Evolutionary conservation across 176 grass and related monocot species (phyloP).

Genomic region (Paspalum notatum): DNA sequence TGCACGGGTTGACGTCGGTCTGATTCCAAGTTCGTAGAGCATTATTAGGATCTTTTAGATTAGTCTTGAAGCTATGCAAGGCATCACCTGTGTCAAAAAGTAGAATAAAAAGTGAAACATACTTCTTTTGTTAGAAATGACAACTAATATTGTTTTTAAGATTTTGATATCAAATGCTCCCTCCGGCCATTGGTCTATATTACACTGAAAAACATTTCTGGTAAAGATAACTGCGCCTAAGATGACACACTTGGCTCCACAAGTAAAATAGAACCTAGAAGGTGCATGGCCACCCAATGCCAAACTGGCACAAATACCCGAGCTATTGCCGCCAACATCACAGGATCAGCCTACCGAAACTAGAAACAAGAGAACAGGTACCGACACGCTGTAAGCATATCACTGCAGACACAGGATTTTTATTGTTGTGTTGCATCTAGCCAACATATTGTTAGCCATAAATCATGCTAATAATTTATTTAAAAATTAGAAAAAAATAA

Average conservation of each 20-base stretch:
- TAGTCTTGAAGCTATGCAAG: slow-evolving; percentile 78
- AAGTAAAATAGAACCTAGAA: not conserved
- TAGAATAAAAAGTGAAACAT: slow-evolving; percentile 34
- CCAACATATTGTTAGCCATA: too few relatives aligned
- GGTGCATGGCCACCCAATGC: not conserved
- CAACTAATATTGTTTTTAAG: slow-evolving; percentile 11
- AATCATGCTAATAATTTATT: too few relatives aligned
- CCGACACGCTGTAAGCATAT: too few relatives aligned
- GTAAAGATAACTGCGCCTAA: too few relatives aligned
- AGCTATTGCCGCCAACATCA: not conserved
- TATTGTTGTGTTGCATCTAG: too few relatives aligned
- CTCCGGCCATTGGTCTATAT: too few relatives aligned
- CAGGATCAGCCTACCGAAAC: not conserved
- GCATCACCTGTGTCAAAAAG: slow-evolving; percentile 77
- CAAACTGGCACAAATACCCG: not conserved
- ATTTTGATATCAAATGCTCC: slow-evolving; percentile 1
- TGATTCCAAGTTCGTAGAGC: slow-evolving; percentile 97
- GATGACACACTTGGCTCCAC: not conserved
- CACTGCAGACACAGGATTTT: too few relatives aligned
- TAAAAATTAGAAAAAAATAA: too few relatives aligned
- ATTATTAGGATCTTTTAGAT: slow-evolving; percentile 91
- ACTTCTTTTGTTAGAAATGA: not conserved
- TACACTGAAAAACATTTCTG: too few relatives aligned
- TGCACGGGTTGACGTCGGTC: slow-evolving; percentile 92
- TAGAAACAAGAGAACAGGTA: too few relatives aligned